Conservation (phyloP, 768 basidiomycete species). For the Russula vinacea region DNA sequence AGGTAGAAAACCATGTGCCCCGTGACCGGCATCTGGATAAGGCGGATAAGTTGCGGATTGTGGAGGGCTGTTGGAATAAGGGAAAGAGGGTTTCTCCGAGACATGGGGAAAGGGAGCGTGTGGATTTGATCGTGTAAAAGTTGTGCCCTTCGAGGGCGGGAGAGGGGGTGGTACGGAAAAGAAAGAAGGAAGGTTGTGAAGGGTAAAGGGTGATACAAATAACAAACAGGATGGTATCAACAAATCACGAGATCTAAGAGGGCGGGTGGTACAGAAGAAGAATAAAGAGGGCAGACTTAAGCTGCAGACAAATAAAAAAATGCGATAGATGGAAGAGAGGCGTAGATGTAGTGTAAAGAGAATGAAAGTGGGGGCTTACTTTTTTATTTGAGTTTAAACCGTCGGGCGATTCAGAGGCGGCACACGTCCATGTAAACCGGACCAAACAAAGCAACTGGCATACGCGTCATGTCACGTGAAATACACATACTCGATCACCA, state of each 20-base stretch:
- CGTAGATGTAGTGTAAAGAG: constrained; percentile 20
- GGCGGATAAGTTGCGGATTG: constrained; percentile 74
- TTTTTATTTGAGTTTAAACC: constrained; percentile 12
- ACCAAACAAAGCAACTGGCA: constrained; percentile 8
- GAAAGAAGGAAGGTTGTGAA: constrained; percentile 30
- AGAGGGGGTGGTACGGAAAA: constrained; percentile 31
- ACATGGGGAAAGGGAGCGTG: constrained; percentile 41
- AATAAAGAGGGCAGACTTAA: constrained; percentile 16
- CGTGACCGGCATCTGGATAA: constrained; percentile 75
- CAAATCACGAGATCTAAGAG: constrained; percentile 20
- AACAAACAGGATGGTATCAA: constrained; percentile 19
- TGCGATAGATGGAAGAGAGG: constrained; percentile 8
- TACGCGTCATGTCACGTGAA: constrained; percentile 25
- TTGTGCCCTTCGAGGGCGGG: constrained; percentile 40
- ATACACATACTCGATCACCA: neutral
- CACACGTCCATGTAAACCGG: neutral
- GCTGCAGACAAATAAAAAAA: constrained; percentile 20
- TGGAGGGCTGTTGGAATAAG: constrained; percentile 74
- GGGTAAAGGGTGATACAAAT: constrained; percentile 13
- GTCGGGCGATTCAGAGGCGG: constrained; percentile 9
- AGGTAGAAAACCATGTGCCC: constrained; percentile 84
- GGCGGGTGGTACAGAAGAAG: constrained; percentile 4
- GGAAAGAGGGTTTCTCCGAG: constrained; percentile 68
- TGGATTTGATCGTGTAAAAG: constrained; percentile 35
- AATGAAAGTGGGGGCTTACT: constrained; percentile 11